Evolutionary conservation across 2,329 filamentous ascomycete species (phyloP), one percentile per base, ranked within the genome.

Genomic region (Verticillium tricorpus): DNA sequence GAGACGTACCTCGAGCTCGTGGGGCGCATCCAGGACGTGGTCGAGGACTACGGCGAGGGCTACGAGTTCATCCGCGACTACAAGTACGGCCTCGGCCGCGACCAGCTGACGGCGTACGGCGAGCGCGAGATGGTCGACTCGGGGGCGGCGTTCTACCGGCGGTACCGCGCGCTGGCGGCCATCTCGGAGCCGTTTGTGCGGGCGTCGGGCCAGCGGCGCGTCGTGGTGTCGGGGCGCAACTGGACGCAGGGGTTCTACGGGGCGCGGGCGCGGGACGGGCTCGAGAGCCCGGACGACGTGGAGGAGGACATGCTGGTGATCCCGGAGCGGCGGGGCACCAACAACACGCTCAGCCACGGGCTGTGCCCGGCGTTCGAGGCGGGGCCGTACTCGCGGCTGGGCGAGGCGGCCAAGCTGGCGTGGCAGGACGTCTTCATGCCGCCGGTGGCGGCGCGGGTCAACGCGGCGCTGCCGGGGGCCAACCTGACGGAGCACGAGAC

Each of bases 291-390:
- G 22, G 76, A 80, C 22, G 74, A 79, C 35, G 81, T 84, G 58
- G 76, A 81, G 1, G 82, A 84, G 35, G 69, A 78, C 1, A 83
- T 93, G 54, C 73, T 92, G n/a, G 77, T 89, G 12, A 85, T 97
- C 40, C 85, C 87, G 1, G 93, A 97, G 73, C 81, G 75, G 2
- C 65, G 76, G 0, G 84, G 80, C 1, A 81, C 80, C 67, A 97
- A 97, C 77, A 97, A 97, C 75, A 93, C 92, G 0, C 82, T 97
- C 28, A 88, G 89, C 67, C 90, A 94, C 71, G 84, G 85, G 37
- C 80, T 85, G 11, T 97, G 93, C 74, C 82, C 81, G 3, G 78
- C 78, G 0, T 96, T 96, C 68, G 89, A 93, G 69, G 71, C 82
- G 0, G 87, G 85, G 1, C 75, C 79, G 12, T 74, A 80, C 61